Base-by-base conservation (phyloP, 2,329 filamentous ascomycete genomes). In the Pseudocercospora ulei region DNA sequence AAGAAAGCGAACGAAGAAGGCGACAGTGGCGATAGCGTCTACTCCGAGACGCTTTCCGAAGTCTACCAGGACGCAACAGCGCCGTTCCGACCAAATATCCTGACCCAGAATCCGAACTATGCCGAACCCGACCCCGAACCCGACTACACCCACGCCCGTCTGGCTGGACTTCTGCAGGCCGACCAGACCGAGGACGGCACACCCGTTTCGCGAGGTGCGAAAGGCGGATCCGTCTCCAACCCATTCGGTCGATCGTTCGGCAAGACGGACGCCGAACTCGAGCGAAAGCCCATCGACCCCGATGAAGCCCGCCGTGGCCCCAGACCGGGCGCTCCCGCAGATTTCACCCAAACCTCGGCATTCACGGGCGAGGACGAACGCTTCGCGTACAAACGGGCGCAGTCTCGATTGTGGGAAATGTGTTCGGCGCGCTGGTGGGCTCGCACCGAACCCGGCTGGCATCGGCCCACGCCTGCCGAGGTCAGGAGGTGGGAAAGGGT, bases 301-400 rank as follows among this genome's bases (percentile, higher is more conserved):
- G 55, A 61, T 33, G 50, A 57, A 35, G 51, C 39, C 13, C 46
- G 44, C n/a, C 11, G n/a, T n/a, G n/a, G n/a, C n/a, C n/a, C n/a
- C n/a, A n/a, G n/a, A 30, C n/a, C 3, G 8, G 49, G 48, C 30
- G 39, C 46, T 3, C 40, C 36, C 7, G 66, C 65, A 0, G 72
- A 88, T 54, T 90, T 88, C 54, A 72, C 68, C 34, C 76, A 78
- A 47, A 71, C 78, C 0, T 65, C 69, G 7, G 75, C 73, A 0
- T 81, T 88, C 53, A 87, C 80, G 0, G 83, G 83, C 7, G 80
- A 87, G 56, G 83, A 88, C 57, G 82, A 88, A 59, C 69, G 75
- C 7, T 90, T 90, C 56, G 82, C 82, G 0, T 87, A 85, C 51
- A 83, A 83, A 60, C 70, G 83, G 14, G 83, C 82, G 1, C 69